These are phyloP conservation scores for Knoxdaviesia proteae DNA, from an alignment of 2,329 filamentous ascomycete species.

Conservation along the genomic window DNA sequence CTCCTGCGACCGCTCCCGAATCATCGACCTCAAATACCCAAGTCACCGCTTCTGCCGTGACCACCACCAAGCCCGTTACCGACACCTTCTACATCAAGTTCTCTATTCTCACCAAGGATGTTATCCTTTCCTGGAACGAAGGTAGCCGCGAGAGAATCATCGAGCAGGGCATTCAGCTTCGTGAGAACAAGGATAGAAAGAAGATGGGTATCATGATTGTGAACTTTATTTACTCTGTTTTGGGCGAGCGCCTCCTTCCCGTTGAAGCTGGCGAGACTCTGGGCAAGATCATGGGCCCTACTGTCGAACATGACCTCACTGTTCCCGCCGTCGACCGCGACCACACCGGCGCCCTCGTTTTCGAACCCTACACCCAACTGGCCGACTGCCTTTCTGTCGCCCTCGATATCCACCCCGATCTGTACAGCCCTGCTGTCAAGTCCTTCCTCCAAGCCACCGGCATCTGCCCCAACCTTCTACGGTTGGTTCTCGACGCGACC, in stretches of 20 bases:
- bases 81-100: conserved; percentile 23
- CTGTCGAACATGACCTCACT: too few species aligned
- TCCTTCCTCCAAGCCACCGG: conserved; percentile 52
- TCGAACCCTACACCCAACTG: conserved; percentile 51
- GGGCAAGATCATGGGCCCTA: conserved; percentile 47
- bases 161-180: conserved; percentile 40
- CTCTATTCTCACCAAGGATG: conserved; percentile 51
- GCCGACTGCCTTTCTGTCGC: conserved; percentile 68
- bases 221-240: conserved; percentile 59
- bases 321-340: conserved; percentile 22
- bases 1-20: conserved; percentile 5
- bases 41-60: conserved; percentile 13
- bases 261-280: conserved; percentile 50
- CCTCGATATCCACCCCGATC: conserved; percentile 43
- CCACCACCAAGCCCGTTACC: conserved; percentile 8
- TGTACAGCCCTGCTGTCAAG: conserved; percentile 30
- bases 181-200: conserved; percentile 44
- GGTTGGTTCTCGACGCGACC: conserved; percentile 61
- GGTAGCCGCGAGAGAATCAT: conserved; percentile 47
- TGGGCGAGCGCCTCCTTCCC: conserved; percentile 47
- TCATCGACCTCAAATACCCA: not conserved
- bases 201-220: conserved; percentile 58
- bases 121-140: conserved; percentile 45
- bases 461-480: conserved; percentile 52
- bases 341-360: conserved; percentile 25